Conservation (phyloP, 139 green algal genomes). For the Gonium pectorale region DNA sequence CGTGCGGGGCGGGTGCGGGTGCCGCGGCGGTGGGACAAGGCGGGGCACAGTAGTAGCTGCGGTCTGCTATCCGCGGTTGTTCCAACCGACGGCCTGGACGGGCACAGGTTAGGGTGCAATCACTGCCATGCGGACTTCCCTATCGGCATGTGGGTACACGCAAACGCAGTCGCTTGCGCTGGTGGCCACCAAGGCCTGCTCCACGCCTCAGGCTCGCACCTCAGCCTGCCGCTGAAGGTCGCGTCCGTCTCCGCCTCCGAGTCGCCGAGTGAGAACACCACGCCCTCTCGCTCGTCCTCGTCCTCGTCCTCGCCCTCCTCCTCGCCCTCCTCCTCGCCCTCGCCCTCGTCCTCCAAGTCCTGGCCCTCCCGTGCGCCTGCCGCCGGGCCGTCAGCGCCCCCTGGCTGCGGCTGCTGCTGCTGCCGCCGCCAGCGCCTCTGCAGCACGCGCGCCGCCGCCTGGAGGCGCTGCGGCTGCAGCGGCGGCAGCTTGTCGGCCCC, state of each 20-base stretch:
- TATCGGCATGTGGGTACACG: no score
- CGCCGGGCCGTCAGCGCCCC: not conserved
- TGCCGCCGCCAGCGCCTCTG: not conserved
- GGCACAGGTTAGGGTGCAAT: no score
- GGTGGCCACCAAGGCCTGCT: no score
- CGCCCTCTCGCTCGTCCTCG: no score
- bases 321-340: not conserved
- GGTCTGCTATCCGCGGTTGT: no score
- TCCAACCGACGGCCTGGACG: no score
- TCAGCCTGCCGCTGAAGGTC: slow-evolving; percentile 9
- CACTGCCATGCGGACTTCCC: no score
- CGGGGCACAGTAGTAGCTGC: no score
- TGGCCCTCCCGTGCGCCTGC: not conserved
- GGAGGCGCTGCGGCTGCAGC: not conserved
- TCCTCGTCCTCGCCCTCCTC: not conserved
- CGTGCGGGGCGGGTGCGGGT: no score
- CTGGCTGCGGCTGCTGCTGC: not conserved
- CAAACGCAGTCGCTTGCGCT: no score
- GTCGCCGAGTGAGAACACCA: not conserved
- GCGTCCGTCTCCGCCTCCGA: not conserved
- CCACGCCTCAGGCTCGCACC: no score
- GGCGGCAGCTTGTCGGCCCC: slow-evolving; percentile 25
- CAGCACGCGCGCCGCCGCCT: not conserved
- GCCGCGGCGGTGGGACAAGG: no score
- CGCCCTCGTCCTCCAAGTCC: not conserved